Base-by-base conservation (phyloP, 2,329 filamentous ascomycete genomes). In the Diplodia scrobiculata region DNA sequence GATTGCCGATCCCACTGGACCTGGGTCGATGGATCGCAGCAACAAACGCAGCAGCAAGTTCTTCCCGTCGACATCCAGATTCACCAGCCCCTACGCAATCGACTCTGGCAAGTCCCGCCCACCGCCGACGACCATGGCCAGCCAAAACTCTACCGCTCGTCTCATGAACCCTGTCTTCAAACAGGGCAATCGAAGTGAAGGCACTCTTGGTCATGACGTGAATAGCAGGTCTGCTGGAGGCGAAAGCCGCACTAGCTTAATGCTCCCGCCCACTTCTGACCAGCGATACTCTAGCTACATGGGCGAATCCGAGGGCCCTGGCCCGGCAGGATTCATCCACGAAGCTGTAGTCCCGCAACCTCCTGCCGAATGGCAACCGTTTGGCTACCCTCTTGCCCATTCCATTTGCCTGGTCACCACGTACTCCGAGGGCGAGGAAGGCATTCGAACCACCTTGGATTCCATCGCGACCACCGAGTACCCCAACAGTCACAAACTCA, bases 401-500 rank as follows among this genome's bases (percentile, higher is more conserved):
- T 85, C 91, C 0, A 92, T 99, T 75, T 98, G 94, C 77, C 80
- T 99, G 70, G 93, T 99, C 60, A 99, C 96, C 29, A 92, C 92
- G 19, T 99, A 99, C 77, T 99, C 95, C 0, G 95, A 99, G 81
- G 95, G 95, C 70, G 91, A 90, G 70, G 90, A 96, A 68, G 95
- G 94, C 73, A 86, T 99, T 66, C 90, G 95, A 55, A 97, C 93
- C 0, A 99, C 95, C 0, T 82, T 99, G 32, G 93, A 99, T 79
- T 99, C 95, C 0, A 90, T 99, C 75, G 95, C 94, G 59, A 96
- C 91, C 79, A 99, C 95, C 2, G 96, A 99, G 78, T 99, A 99
- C 73, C 95, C 95, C 59, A 99, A 99, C 84, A 98, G 94, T 77
- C 96, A 99, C 84, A 99, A 99, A 80, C 87, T 93, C 32, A 95